A percentile compares a stretch with the other conserved stretches of the same genome.
Evolutionary conservation across 2,329 filamentous ascomycete genomes (phyloP).

Genomic region (Nigrograna mackinnonii): DNA sequence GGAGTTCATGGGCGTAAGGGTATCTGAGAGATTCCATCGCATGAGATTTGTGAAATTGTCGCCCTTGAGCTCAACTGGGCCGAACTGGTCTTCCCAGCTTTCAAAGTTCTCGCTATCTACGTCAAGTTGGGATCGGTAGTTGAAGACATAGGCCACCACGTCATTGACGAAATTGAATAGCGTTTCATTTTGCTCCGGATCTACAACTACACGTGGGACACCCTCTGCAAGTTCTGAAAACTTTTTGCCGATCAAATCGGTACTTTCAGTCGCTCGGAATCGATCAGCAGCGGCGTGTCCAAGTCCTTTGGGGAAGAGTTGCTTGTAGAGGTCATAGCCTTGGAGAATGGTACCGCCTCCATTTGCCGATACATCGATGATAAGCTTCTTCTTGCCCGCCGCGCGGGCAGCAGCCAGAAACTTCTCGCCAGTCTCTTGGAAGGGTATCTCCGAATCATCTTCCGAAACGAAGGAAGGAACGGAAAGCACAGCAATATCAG

Average conservation of each 20-base stretch:
- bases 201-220: constrained; percentile 31
- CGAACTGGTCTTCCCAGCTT: constrained; percentile 52
- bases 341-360: constrained; percentile 62
- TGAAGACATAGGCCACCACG: constrained; percentile 47
- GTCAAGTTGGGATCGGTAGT: constrained; percentile 51
- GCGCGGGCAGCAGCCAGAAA: constrained; percentile 49
- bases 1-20: constrained; percentile 39
- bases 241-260: constrained; percentile 49
- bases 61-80: constrained; percentile 45
- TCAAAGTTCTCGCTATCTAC: constrained; percentile 54
- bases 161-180: constrained; percentile 27
- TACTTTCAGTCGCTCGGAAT: constrained; percentile 54
- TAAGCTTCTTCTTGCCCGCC: constrained; percentile 61
- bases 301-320: constrained; percentile 55
- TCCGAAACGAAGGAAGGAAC: constrained; percentile 47
- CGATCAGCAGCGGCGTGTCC: constrained; percentile 55
- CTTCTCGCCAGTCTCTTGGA: constrained; percentile 46
- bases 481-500: constrained; percentile 50
- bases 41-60: constrained; percentile 62
- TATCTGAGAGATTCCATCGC: constrained; percentile 54
- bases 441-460: constrained; percentile 32
- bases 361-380: constrained; percentile 63
- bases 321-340: constrained; percentile 66
- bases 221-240: constrained; percentile 35
- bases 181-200: constrained; percentile 40